Evolutionary conservation across 2,329 filamentous ascomycete species (phyloP), one percentile per base, ranked within the genome.

Genomic region (Nectriaceae sp.): DNA sequence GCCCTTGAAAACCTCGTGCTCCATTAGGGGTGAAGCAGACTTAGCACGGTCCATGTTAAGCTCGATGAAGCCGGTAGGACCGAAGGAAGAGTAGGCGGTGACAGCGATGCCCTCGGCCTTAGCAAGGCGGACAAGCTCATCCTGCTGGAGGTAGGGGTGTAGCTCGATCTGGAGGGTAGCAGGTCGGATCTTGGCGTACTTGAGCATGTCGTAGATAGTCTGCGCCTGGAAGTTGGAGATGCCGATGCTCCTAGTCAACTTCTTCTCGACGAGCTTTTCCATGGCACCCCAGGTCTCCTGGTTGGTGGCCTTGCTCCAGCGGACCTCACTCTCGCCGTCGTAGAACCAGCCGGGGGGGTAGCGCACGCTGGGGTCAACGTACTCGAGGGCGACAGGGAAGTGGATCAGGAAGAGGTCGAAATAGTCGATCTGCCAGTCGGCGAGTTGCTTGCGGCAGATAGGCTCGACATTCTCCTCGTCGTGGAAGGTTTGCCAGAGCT

Each of bases 401-500:
- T 96, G 91, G 63, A 95, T 84, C 63, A 93, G 78, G 82, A 86
- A 96, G 57, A 95, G 83, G 70, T 96, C 90, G 70, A 96, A 92
- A 78, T 95, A 95, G 64, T 92, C 90, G 52, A 95, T 69, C 54
- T 87, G 85, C 84, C 89, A 93, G 77, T 93, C 88, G 58, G 83
- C 80, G 53, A 92, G 84, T 74, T 92, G 88, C 66, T 85, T 86
- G 70, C 83, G 83, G 71, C 77, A 80, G 66, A 94, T 90, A 49
- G 85, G 84, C 72, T 87, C 83, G 54, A 93, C 89, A 61, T 81
- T 80, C 60, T 93, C 85, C 61, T 78, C 79, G 64, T 93, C 87
- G 77, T 96, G 90, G 82, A 91, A 96, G 58, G 85, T 86, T 76
- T 93, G 91, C 90, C 91, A 96, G 49, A 96, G 86, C 79, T 96